A percentile compares a stretch with the other conserved stretches of the same genome.
Evolutionary conservation across 345 rosid genomes (phyloP).

Genomic region (Carallia brachiata): DNA sequence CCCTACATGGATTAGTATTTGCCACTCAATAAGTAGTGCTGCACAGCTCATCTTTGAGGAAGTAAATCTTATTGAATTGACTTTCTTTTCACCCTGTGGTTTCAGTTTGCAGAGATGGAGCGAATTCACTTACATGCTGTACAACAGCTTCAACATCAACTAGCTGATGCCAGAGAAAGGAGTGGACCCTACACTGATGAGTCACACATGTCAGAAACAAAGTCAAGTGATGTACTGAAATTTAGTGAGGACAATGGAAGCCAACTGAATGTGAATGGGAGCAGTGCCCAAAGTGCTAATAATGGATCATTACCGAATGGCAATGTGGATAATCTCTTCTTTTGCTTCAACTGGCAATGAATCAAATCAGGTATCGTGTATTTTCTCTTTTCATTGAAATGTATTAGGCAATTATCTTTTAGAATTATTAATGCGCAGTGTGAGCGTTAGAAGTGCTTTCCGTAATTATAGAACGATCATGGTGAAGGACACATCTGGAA

Average conservation of each 20-base stretch:
- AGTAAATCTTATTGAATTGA: conserved; percentile 15
- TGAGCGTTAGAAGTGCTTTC: background rate
- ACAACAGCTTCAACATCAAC: conserved; percentile 84
- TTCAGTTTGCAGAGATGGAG: conserved; percentile 89
- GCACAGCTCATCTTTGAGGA: background rate
- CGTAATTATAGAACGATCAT: background rate
- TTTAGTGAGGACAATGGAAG: conserved; percentile 52
- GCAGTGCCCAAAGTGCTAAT: conserved; percentile 29
- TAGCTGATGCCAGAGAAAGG: conserved; percentile 73
- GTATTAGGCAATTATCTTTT: background rate
- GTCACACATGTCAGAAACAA: conserved; percentile 43
- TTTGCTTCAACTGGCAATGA: conserved; percentile 48
- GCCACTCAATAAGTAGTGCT: background rate
- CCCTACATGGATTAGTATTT: background rate
- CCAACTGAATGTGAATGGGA: conserved; percentile 54
- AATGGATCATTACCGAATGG: conserved; percentile 46
- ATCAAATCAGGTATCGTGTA: conserved; percentile 45
- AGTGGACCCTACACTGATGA: conserved; percentile 60
- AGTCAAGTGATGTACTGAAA: conserved; percentile 48
- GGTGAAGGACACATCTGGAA: background rate
- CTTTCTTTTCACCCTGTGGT: conserved; percentile 4
- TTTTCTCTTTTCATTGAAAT: background rate
- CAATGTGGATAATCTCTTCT: conserved; percentile 43
- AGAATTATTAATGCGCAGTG: background rate
- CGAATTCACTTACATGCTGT: conserved; percentile 74